Percentiles rank a stretch among this genome's conserved stretches.
Evolutionary conservation across 179 eudicot genomes (phyloP).

Genomic region (Amaranthus tricolor): DNA sequence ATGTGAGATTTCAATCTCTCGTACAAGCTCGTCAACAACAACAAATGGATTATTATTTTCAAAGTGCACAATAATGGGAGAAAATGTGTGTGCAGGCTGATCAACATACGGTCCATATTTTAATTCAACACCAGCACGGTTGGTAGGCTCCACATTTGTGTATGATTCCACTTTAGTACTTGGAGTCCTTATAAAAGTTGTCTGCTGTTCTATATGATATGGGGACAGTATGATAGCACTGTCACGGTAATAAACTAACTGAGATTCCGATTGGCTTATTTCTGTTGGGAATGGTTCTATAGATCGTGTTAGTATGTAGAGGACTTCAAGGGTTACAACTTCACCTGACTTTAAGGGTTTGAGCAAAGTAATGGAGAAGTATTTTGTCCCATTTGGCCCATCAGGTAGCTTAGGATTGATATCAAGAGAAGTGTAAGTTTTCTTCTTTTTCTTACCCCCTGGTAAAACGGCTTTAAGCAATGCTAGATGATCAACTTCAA

Average conservation of each 20-base stretch:
- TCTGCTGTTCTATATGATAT: slow-evolving; percentile 68
- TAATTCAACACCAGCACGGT: slow-evolving; percentile 61
- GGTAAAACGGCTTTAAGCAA: slow-evolving; percentile 55
- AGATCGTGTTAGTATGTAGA: slow-evolving; percentile 76
- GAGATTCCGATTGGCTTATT: slow-evolving; percentile 87
- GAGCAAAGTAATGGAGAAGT: slow-evolving; percentile 48
- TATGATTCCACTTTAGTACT: slow-evolving; percentile 75
- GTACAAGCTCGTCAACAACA: slow-evolving; percentile 95
- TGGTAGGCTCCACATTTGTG: slow-evolving; percentile 73
- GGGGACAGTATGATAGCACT: slow-evolving; percentile 85
- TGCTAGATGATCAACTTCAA: slow-evolving; percentile 62
- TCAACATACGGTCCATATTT: slow-evolving; percentile 87
- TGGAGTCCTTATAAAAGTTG: slow-evolving; percentile 67
- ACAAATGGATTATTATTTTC: slow-evolving; percentile 91
- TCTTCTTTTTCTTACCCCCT: slow-evolving; percentile 79
- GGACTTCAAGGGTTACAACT: slow-evolving; percentile 63
- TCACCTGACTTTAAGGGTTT: slow-evolving; percentile 59
- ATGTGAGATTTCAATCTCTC: slow-evolving; percentile 92
- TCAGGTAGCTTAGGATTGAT: slow-evolving; percentile 71
- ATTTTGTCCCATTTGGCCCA: slow-evolving; percentile 75
- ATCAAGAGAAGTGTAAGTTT: slow-evolving; percentile 61
- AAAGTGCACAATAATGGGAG: slow-evolving; percentile 75
- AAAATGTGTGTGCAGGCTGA: slow-evolving; percentile 57
- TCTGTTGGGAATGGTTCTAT: slow-evolving; percentile 92
- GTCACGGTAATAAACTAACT: slow-evolving; percentile 87